These are phyloP conservation scores for Penicillium paneum DNA, from an alignment of 2,329 filamentous ascomycete genomes.

Conservation along the genomic window DNA sequence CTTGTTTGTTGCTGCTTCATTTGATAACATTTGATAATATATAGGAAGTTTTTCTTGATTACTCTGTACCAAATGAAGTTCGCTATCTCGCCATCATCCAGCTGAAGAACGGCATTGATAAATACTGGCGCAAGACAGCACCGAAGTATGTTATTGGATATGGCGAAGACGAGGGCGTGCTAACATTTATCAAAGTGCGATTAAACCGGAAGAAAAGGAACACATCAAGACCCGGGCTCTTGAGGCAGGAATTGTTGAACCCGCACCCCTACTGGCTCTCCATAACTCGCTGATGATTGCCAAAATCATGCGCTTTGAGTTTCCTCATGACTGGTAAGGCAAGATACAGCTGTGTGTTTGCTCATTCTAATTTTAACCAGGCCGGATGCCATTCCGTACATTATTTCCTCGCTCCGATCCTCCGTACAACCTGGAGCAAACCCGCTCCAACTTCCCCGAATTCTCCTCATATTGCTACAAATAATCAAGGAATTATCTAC, in stretches of 20 bases:
- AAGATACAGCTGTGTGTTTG: background rate
- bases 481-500: conserved; percentile 88
- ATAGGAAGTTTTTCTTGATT: conserved; percentile 77
- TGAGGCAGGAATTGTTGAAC: conserved; percentile 72
- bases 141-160: conserved; percentile 52
- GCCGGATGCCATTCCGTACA: conserved; percentile 48
- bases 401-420: conserved; percentile 63
- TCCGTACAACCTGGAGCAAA: conserved; percentile 53
- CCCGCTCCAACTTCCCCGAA: conserved; percentile 65
- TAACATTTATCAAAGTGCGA: conserved; percentile 47
- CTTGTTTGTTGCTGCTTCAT: background rate
- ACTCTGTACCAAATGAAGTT: conserved; percentile 69
- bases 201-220: conserved; percentile 68
- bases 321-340: conserved; percentile 72
- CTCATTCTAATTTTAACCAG: conserved; percentile 23
- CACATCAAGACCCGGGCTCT: conserved; percentile 72
- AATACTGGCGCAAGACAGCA: conserved; percentile 82
- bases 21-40: background rate
- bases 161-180: conserved; percentile 2
- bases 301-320: conserved; percentile 87
- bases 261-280: conserved; percentile 69
- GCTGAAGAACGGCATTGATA: conserved; percentile 94
- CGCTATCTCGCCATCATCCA: conserved; percentile 90
- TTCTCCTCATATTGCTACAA: conserved; percentile 73
- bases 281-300: conserved; percentile 86